Percentiles rank a stretch among this genome's conserved stretches.
phyloP scores from a whole-genome alignment of 2,329 filamentous ascomycete species.

The Sporothrix inflata region DNA sequence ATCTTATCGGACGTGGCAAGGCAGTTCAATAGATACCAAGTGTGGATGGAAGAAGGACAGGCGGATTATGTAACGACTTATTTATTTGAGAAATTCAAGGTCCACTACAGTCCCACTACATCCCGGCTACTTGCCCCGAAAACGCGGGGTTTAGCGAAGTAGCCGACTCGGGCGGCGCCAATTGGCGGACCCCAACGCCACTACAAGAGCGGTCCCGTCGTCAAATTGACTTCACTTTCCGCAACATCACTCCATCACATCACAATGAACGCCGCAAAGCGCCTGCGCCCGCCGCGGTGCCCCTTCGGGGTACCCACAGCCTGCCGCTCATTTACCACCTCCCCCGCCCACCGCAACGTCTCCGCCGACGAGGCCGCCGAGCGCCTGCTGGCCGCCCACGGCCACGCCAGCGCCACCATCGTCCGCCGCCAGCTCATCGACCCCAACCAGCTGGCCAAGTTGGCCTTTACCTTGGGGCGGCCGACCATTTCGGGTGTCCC shows the following conservation, averaged over 20 bases:
- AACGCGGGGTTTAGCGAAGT: conserved; percentile 5
- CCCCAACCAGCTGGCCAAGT: conserved; percentile 64
- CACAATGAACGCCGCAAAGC: too few species aligned
- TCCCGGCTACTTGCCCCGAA: background rate
- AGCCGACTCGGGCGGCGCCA: background rate
- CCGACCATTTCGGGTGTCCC: conserved; percentile 47
- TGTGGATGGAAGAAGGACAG: too few species aligned
- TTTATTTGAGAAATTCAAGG: too few species aligned
- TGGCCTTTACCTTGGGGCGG: conserved; percentile 61
- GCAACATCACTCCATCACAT: background rate
- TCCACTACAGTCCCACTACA: too few species aligned
- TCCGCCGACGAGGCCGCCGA: conserved; percentile 7
- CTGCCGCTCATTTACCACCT: background rate
- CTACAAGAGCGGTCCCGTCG: background rate
- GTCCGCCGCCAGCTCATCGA: conserved; percentile 55
- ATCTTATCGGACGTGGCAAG: too few species aligned
- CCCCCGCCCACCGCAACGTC: background rate
- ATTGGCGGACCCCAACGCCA: background rate
- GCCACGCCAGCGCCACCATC: background rate
- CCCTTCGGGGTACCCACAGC: too few species aligned
- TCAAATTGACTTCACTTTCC: background rate
- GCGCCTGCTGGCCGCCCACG: background rate
- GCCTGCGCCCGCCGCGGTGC: too few species aligned
- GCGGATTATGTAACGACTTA: too few species aligned
- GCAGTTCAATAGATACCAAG: too few species aligned